A percentile compares a stretch with the other conserved stretches of the same genome.
Conservation (phyloP, 768 basidiomycete genomes). For the Lactifluus hygrophoroides region DNA sequence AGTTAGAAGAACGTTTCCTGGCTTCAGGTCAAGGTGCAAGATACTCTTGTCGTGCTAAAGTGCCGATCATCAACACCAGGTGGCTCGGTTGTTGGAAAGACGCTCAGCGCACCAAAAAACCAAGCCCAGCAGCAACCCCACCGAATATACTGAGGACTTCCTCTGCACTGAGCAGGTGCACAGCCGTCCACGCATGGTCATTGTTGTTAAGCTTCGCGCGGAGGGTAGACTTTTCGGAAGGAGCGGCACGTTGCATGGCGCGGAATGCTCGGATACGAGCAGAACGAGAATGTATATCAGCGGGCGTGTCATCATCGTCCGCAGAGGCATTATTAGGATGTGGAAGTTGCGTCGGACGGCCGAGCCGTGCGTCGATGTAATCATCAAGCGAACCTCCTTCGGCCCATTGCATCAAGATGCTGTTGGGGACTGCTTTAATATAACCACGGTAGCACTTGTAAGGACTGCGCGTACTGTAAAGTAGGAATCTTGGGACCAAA, state of each 20-base stretch:
- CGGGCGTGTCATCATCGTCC: slow-evolving; percentile 20
- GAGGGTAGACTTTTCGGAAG: slow-evolving; percentile 54
- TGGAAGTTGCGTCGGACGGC: slow-evolving; percentile 32
- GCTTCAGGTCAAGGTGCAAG: slow-evolving; percentile 88
- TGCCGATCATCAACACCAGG: not conserved
- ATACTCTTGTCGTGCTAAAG: slow-evolving; percentile 73
- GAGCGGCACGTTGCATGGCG: slow-evolving; percentile 54
- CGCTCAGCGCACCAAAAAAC: slow-evolving; percentile 61
- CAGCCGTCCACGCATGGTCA: slow-evolving; percentile 50
- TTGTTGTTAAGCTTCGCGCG: slow-evolving; percentile 39
- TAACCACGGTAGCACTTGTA: not conserved
- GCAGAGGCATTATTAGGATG: slow-evolving; percentile 37
- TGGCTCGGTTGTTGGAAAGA: too few relatives aligned
- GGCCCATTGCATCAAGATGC: slow-evolving; percentile 90
- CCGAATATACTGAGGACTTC: slow-evolving; percentile 75
- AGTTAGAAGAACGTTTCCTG: slow-evolving; percentile 86
- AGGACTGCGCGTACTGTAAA: slow-evolving; percentile 51
- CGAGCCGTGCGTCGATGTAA: slow-evolving; percentile 73
- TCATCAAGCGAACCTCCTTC: slow-evolving; percentile 85
- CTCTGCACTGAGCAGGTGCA: slow-evolving; percentile 78
- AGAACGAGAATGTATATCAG: slow-evolving; percentile 41
- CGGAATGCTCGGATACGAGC: slow-evolving; percentile 73
- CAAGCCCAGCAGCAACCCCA: slow-evolving; percentile 81
- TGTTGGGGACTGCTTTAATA: slow-evolving; percentile 25
- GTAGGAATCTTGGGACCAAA: slow-evolving; percentile 87